Conservation (phyloP, 257 asterid genomes). For the Nicotiana noctiflora region DNA sequence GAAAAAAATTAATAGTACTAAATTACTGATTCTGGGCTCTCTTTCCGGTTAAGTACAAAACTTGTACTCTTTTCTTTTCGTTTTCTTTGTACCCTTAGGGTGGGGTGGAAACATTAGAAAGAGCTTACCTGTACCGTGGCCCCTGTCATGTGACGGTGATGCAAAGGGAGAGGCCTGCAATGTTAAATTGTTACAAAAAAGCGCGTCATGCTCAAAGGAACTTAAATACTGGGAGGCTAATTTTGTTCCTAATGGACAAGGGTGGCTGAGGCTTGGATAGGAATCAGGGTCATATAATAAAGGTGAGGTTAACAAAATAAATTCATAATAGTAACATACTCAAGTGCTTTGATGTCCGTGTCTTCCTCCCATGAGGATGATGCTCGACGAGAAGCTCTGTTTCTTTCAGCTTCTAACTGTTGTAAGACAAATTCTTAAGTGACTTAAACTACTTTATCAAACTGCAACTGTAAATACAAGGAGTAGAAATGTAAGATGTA, state of each 20-base stretch:
- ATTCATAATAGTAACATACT: slow-evolving; percentile 42
- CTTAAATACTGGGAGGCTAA: not conserved
- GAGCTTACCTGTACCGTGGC: slow-evolving; percentile 76
- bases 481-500: not conserved
- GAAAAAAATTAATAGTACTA: not conserved
- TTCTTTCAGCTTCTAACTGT: slow-evolving; percentile 91
- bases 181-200: slow-evolving; percentile 17
- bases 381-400: slow-evolving; percentile 77
- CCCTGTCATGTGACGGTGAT: slow-evolving; percentile 84
- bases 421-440: not conserved
- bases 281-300: not conserved
- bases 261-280: not conserved
- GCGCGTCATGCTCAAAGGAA: not conserved
- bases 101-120: slow-evolving; percentile 5
- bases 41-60: not conserved
- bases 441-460: slow-evolving; percentile 1
- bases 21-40: not conserved
- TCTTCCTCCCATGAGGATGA: slow-evolving; percentile 96
- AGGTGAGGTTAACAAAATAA: not conserved
- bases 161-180: slow-evolving; percentile 92
- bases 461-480: not conserved
- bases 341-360: slow-evolving; percentile 78
- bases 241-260: not conserved
- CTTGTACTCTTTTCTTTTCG: not conserved
- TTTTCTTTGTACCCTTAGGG: slow-evolving; percentile 1